These are phyloP conservation scores for Mesembryanthemum crystallinum DNA, from an alignment of 148 eudicot species.

Conservation along the genomic window DNA sequence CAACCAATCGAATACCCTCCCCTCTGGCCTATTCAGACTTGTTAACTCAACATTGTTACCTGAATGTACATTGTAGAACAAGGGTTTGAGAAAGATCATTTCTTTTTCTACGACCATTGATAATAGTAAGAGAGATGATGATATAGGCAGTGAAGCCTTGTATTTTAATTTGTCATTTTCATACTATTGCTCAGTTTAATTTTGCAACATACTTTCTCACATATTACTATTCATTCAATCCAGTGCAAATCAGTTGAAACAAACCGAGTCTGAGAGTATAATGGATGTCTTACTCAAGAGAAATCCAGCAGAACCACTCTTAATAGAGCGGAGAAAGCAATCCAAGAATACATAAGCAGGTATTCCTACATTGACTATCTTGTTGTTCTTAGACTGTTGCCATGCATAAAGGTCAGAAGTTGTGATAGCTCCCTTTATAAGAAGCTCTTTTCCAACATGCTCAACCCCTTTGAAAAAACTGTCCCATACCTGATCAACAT, in stretches of 20 bases:
- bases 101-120: not conserved
- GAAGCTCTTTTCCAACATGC: conserved; percentile 28
- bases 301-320: conserved; percentile 30
- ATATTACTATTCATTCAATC: no score
- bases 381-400: conserved; percentile 31
- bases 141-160: no score
- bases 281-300: conserved; percentile 24
- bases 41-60: conserved; percentile 32
- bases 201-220: no score
- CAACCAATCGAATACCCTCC: conserved; percentile 36
- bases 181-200: no score
- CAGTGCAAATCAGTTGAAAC: not conserved
- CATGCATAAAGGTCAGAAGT: conserved; percentile 27
- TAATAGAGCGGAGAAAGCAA: conserved; percentile 37
- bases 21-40: conserved; percentile 33
- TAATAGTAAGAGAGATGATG: no score
- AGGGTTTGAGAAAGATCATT: not conserved
- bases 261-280: not conserved
- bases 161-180: no score
- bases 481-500: conserved; percentile 35
- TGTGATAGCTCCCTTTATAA: conserved; percentile 29
- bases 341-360: conserved; percentile 34
- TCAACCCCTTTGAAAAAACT: conserved; percentile 25
- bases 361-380: conserved; percentile 31
- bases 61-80: not conserved